These are phyloP conservation scores for Metschnikowia matae DNA, from an alignment of 805 yeast species.

Conservation along the genomic window DNA sequence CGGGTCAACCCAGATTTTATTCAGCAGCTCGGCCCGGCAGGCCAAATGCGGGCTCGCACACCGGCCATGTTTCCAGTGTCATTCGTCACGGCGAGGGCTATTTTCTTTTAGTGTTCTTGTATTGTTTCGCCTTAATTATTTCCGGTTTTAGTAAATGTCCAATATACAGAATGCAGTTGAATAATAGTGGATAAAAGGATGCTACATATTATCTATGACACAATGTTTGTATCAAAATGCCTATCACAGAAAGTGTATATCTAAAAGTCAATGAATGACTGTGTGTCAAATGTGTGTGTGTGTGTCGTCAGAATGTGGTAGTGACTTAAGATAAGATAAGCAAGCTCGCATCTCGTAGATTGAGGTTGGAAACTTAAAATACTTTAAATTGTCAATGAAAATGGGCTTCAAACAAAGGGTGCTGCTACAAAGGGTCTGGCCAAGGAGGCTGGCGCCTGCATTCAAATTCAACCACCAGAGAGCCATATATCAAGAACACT, in stretches of 20 bases:
- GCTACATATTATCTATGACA: too few species aligned
- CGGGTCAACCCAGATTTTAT: background rate
- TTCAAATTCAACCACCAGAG: background rate
- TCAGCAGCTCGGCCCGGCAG: background rate
- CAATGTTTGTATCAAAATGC: too few species aligned
- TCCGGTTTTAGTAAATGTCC: background rate
- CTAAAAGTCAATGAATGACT: too few species aligned
- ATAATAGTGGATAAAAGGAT: too few species aligned
- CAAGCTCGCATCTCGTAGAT: background rate
- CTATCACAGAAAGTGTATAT: too few species aligned
- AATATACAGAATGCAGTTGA: background rate
- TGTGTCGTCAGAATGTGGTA: too few species aligned
- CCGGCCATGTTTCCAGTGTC: background rate
- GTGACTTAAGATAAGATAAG: background rate
- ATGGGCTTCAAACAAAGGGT: background rate
- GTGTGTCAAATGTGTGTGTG: background rate
- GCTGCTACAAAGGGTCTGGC: background rate
- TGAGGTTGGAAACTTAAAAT: background rate
- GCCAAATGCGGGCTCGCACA: slow-evolving; percentile 1
- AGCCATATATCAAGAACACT: background rate
- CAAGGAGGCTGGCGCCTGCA: too few species aligned
- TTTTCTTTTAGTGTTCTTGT: background rate
- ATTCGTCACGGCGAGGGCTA: background rate
- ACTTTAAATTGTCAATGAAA: too few species aligned
- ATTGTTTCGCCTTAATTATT: background rate